Evolutionary conservation across 768 basidiomycete species (phyloP), one percentile per base, ranked within the genome.

Genomic region (Ephemerocybe angulata): DNA sequence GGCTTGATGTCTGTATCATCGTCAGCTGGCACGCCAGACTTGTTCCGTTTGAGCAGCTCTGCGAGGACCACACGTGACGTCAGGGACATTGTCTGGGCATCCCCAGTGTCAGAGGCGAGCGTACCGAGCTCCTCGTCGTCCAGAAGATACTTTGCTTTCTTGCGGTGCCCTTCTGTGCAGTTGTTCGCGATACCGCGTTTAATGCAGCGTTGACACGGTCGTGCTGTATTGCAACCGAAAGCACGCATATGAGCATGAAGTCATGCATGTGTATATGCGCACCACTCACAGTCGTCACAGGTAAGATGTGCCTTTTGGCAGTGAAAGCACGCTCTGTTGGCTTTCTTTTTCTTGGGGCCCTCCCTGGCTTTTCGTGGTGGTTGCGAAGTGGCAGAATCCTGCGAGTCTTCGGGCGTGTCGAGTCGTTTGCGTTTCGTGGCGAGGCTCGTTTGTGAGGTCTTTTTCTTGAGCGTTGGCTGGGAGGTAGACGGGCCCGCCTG

Each of bases 241-340:
- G 37, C 37, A 50, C 55, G 67, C 63, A 62, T 55, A 56, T 56
- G 37, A 38, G 48, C 31, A 63, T 57, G 56, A 54, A 49, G 60
- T 54, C 41, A 50, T 49, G 38, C 7, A 28, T 28, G 47, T 41
- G 31, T 12, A 35, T 25, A 33, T 7, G 2, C n/a, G 37, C 8
- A 19, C 62, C 33, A 83, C 90, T 68, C 65, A 97, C 96, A 85
- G 66, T 98, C 96, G 69, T 98, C 95, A 69, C 96, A 98, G n/a
- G 96, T 98, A 61, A 98, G 76, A 71, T 98, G 96, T 2, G 94
- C 93, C 70, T 93, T 96, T 72, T 98, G 95, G 70, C 96, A 98
- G 62, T 93, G 90, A 58, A 90, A 87, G 67, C 96, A 98, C 46
- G 96, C 96, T 44, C 93, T 84, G 63, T 83, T 90, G 0, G 93